A percentile compares a stretch with the other conserved stretches of the same genome.
phyloP scores from a whole-genome alignment of 139 green algal genomes.

The Gonium pectorale region DNA sequence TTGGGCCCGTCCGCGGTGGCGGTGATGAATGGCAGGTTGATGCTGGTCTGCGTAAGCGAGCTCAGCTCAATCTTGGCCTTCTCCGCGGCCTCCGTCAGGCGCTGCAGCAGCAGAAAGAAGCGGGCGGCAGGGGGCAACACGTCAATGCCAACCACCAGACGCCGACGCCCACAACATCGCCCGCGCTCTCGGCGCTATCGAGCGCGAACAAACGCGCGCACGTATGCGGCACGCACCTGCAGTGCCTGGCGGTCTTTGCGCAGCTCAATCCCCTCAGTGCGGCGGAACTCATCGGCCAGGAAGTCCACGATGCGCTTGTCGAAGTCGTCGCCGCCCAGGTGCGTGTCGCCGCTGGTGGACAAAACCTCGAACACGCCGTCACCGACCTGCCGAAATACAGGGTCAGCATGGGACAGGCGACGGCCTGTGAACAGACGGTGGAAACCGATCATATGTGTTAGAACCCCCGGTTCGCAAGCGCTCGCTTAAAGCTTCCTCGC shows the following conservation, averaged over 20 bases:
- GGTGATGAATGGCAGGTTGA: constrained; percentile 99
- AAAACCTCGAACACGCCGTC: constrained; percentile 99
- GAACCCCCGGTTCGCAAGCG: too few species aligned
- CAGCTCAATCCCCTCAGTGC: constrained; percentile 95
- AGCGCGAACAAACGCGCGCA: too few species aligned
- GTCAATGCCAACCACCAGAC: too few species aligned
- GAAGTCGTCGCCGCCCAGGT: constrained; percentile 99
- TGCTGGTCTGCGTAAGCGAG: constrained; percentile 81
- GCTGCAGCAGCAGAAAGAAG: too few species aligned
- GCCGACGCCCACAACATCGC: too few species aligned
- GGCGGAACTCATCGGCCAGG: constrained; percentile 95
- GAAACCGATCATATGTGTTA: too few species aligned
- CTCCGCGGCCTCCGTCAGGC: constrained; percentile 97
- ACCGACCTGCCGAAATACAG: constrained; percentile 80
- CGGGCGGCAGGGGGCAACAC: too few species aligned
- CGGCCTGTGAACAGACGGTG: too few species aligned
- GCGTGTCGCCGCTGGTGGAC: constrained; percentile 97
- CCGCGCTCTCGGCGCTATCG: too few species aligned
- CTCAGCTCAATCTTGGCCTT: constrained; percentile 99
- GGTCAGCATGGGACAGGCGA: too few species aligned
- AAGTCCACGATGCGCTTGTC: constrained; percentile 99
- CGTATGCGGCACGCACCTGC: too few species aligned
- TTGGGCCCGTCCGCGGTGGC: constrained; percentile 98
- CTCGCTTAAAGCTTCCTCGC: too few species aligned
- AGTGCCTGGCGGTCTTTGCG: constrained; percentile 93